Conservation (phyloP, 1,284 basidiomycete species). For the Fistulina hepatica region DNA sequence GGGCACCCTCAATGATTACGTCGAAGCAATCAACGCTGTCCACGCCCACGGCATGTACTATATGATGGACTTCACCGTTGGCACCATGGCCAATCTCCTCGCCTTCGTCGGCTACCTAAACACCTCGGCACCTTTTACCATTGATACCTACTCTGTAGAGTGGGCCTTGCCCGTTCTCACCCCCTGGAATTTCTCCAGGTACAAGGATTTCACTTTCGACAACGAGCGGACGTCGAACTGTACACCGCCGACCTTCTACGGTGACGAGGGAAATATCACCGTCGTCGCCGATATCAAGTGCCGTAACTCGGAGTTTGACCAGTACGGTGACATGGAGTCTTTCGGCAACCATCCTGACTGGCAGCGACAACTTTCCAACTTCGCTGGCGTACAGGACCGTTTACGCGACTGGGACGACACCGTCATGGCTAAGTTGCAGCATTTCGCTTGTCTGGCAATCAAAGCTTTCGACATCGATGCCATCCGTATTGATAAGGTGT, state of each 20-base stretch:
- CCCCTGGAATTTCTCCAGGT: conserved; percentile 76
- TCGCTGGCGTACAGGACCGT: conserved; percentile 88
- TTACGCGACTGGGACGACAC: conserved; percentile 74
- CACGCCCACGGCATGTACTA: conserved; percentile 78
- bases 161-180: conserved; percentile 69
- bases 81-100: conserved; percentile 79
- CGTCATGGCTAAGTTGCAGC: conserved; percentile 63
- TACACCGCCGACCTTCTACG: conserved; percentile 65
- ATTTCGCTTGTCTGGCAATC: conserved; percentile 75
- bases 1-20: conserved; percentile 73
- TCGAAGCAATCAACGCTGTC: conserved; percentile 56
- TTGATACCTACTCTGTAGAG: conserved; percentile 59
- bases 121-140: conserved; percentile 62
- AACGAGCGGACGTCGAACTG: conserved; percentile 67
- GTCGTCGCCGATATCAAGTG: conserved; percentile 59
- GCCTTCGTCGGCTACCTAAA: conserved; percentile 73
- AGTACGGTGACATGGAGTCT: conserved; percentile 88
- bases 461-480: conserved; percentile 79
- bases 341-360: conserved; percentile 88
- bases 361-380: conserved; percentile 86
- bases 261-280: conserved; percentile 49
- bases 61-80: conserved; percentile 85
- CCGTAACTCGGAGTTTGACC: conserved; percentile 74
- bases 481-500: conserved; percentile 89
- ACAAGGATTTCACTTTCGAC: conserved; percentile 65